Conservation (phyloP, 257 asterid genomes). For the Solanum rostratum region DNA sequence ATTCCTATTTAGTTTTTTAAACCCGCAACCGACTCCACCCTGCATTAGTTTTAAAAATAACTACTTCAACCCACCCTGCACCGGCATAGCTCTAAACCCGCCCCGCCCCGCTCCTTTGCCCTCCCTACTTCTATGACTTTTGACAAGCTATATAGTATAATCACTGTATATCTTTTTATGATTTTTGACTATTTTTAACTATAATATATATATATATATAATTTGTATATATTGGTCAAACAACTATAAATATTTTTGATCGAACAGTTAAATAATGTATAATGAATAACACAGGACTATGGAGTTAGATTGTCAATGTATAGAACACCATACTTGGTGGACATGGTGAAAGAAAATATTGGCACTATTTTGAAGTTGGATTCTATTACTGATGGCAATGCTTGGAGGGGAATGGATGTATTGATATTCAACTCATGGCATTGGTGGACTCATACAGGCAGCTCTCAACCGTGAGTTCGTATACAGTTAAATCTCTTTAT, state of each 20-base stretch:
- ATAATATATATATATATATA: background rate
- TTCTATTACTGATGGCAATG: conserved; percentile 47
- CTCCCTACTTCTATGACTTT: too few relatives aligned
- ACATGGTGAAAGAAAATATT: conserved; percentile 36
- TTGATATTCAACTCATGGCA: conserved; percentile 87
- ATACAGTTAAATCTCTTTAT: background rate
- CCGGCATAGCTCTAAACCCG: too few relatives aligned
- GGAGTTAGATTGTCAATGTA: conserved; percentile 50
- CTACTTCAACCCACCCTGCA: too few relatives aligned
- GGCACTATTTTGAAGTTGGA: conserved; percentile 57
- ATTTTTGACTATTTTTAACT: too few relatives aligned
- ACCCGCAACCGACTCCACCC: too few relatives aligned
- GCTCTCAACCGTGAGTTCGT: conserved; percentile 52
- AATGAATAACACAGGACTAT: conserved; percentile 34
- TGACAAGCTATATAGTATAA: too few relatives aligned
- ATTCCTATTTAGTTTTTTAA: too few relatives aligned
- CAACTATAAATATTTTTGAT: background rate
- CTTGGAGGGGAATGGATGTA: conserved; percentile 77
- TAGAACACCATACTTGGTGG: conserved; percentile 79
- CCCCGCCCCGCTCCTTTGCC: too few relatives aligned
- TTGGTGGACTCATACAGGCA: conserved; percentile 87
- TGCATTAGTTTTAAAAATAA: too few relatives aligned
- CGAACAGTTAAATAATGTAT: background rate
- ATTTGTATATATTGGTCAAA: background rate
- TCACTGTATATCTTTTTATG: too few relatives aligned